Base-by-base conservation (phyloP, 2,329 filamentous ascomycete species). In the Raffaelea ambrosiae region DNA sequence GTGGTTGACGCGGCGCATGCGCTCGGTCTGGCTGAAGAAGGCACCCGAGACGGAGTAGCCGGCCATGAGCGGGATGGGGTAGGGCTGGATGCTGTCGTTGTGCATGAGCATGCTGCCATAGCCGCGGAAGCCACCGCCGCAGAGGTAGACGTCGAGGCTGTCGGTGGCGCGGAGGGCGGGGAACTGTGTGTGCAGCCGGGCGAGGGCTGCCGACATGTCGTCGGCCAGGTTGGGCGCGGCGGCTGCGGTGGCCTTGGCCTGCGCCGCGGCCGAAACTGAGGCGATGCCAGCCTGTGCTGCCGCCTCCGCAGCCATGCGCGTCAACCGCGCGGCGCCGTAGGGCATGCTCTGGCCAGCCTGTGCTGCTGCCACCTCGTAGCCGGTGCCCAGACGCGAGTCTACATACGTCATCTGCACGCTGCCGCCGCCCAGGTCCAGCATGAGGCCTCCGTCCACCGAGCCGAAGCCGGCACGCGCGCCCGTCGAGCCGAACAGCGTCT, bases 81-180 rank as follows among this genome's bases (percentile, higher is more conserved):
- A 96, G 0, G 88, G 88, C 47, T 76, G 70, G 40, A 88, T 76
- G 5, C 71, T 65, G 57, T 91, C 86, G 55, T 79, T 76, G 60
- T 85, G 82, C 84, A 95, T 90, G 46, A 95, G 73, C 59, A 95
- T 81, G 63, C 88, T 94, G 7, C 89, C 90, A 72, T 94, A 95
- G 16, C 90, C 90, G 33, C 90, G 74, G 61, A 95, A 95, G 0
- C 90, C 90, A 21, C 90, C 90, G 40, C 90, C 90, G 53, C 86
- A 95, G 49, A 96, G 80, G 61, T 90, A 95, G 9, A 95, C 71
- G 31, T 84, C 79, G 49, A 89, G 71, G 4, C 76, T 76, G 2
- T 69, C 51, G 11, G 43, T 55, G 52, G 38, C 21, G 22, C 66
- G 59, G 0, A 90, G 79, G 1, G 58, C 57, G 3, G 74, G 67